A percentile compares a stretch with the other conserved stretches of the same genome.
These are phyloP conservation scores for Pleurotus cornucopiae DNA, from an alignment of 768 basidiomycete species.

Conservation along the genomic window DNA sequence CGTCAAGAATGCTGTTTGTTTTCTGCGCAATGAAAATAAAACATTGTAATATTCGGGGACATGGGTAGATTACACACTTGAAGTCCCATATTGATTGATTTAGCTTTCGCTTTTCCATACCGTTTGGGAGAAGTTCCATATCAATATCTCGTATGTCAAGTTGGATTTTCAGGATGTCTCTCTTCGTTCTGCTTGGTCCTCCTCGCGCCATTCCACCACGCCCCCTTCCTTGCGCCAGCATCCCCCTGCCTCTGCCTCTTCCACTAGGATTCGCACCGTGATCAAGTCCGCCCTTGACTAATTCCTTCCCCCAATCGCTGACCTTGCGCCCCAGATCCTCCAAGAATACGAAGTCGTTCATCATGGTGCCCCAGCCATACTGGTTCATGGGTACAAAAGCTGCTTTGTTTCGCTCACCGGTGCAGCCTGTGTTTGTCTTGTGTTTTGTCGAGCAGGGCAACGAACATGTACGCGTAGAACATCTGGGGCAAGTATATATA, in stretches of 20 bases:
- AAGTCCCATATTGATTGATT: conserved; percentile 85
- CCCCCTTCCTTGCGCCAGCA: conserved; percentile 20
- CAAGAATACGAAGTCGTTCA: conserved; percentile 84
- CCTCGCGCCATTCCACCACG: conserved; percentile 18
- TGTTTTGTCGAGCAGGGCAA: conserved; percentile 63
- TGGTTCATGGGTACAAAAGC: conserved; percentile 77
- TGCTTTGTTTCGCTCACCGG: conserved; percentile 69
- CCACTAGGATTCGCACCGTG: conserved; percentile 17
- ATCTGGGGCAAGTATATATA: conserved; percentile 81
- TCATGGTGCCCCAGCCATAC: conserved; percentile 83
- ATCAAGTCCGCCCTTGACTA: conserved; percentile 56
- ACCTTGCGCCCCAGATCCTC: conserved; percentile 79
- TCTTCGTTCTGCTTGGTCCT: conserved; percentile 43
- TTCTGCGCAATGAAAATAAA: conserved; percentile 34
- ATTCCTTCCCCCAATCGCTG: conserved; percentile 69
- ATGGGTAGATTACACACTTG: conserved; percentile 49
- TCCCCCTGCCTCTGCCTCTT: conserved; percentile 13
- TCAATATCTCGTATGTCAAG: conserved; percentile 66
- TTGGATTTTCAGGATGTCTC: conserved; percentile 64
- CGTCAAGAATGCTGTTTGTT: conserved; percentile 63
- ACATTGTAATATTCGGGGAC: no score
- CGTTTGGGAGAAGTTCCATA: conserved; percentile 71
- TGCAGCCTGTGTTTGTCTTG: conserved; percentile 58
- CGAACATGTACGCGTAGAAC: conserved; percentile 69
- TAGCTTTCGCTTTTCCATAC: conserved; percentile 73